These are phyloP conservation scores for Hypoxylon sp. DNA, from an alignment of 2,329 filamentous ascomycete genomes.

Conservation along the genomic window DNA sequence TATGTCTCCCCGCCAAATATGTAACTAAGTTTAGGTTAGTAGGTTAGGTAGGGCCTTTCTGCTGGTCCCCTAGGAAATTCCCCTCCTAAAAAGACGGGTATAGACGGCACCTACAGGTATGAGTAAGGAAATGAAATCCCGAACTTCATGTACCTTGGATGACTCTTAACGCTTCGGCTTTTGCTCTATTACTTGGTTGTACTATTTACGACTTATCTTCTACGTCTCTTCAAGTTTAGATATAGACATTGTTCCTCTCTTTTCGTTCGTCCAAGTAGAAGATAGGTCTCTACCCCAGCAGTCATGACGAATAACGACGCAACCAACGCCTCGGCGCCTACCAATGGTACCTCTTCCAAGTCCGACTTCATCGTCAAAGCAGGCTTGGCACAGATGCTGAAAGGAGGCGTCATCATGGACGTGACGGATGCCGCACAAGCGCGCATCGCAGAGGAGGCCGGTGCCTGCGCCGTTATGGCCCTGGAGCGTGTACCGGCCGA, in stretches of 20 bases:
- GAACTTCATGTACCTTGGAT: slow-evolving; percentile 10
- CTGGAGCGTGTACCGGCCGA: slow-evolving; percentile 97
- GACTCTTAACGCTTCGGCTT: neutral
- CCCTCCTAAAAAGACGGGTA: slow-evolving; percentile 29
- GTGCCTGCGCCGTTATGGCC: slow-evolving; percentile 97
- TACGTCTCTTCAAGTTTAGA: neutral
- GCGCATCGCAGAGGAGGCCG: slow-evolving; percentile 96
- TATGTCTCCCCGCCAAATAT: slow-evolving; percentile 24
- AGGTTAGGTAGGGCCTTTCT: neutral
- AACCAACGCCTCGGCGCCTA: slow-evolving; percentile 38
- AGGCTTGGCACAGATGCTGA: slow-evolving; percentile 96
- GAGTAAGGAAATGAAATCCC: slow-evolving; percentile 21
- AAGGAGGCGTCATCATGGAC: slow-evolving; percentile 99
- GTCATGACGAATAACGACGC: slow-evolving; percentile 48
- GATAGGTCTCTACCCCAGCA: slow-evolving; percentile 1
- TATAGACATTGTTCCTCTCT: neutral
- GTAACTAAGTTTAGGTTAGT: too few relatives aligned
- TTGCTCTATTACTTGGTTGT: neutral
- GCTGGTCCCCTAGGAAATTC: slow-evolving; percentile 27
- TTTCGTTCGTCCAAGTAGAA: neutral
- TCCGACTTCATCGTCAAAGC: slow-evolving; percentile 90
- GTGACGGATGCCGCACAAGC: slow-evolving; percentile 95
- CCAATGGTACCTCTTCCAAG: slow-evolving; percentile 56
- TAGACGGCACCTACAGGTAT: slow-evolving; percentile 25
- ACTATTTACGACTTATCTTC: slow-evolving; percentile 1